Conservation (phyloP, 352 stramenopile species). For the Phytophthora fragariae region DNA sequence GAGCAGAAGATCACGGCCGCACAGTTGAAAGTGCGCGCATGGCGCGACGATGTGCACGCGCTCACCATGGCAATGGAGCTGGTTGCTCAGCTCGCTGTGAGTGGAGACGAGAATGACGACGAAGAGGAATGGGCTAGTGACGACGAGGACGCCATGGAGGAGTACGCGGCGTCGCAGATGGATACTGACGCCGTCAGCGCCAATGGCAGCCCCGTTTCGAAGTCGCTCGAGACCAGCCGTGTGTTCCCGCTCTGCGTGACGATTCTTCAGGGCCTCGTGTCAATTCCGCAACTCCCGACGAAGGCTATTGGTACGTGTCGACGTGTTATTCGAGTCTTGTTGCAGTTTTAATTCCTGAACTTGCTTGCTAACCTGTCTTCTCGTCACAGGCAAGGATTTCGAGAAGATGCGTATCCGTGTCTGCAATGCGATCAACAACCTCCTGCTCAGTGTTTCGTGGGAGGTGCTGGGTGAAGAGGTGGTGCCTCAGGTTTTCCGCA, state of each 20-base stretch:
- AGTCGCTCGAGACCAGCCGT: slow-evolving; percentile 51
- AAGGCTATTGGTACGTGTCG: slow-evolving; percentile 51
- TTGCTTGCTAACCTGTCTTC: slow-evolving; percentile 18
- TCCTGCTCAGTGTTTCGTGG: slow-evolving; percentile 71
- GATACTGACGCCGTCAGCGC: slow-evolving; percentile 37
- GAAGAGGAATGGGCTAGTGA: slow-evolving; percentile 90
- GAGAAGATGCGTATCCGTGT: slow-evolving; percentile 84
- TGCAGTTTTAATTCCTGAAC: not conserved
- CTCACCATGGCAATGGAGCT: slow-evolving; percentile 83
- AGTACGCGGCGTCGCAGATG: slow-evolving; percentile 75
- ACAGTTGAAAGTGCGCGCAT: slow-evolving; percentile 73
- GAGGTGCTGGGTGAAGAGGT: slow-evolving; percentile 59
- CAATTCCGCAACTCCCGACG: slow-evolving; percentile 63
- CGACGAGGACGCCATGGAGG: slow-evolving; percentile 90
- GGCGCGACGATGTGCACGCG: slow-evolving; percentile 84
- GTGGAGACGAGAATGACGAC: slow-evolving; percentile 68
- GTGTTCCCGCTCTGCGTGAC: slow-evolving; percentile 63
- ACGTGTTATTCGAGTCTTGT: not conserved
- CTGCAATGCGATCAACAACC: slow-evolving; percentile 86
- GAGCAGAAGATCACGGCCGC: slow-evolving; percentile 69
- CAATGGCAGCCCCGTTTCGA: slow-evolving; percentile 37
- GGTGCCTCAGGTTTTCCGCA: slow-evolving; percentile 79
- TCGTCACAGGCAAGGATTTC: slow-evolving; percentile 64
- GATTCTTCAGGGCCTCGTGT: slow-evolving; percentile 83
- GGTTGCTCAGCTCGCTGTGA: slow-evolving; percentile 67